These are phyloP conservation scores for Gossypium arboreum DNA, from an alignment of 345 rosid species.

Conservation along the genomic window DNA sequence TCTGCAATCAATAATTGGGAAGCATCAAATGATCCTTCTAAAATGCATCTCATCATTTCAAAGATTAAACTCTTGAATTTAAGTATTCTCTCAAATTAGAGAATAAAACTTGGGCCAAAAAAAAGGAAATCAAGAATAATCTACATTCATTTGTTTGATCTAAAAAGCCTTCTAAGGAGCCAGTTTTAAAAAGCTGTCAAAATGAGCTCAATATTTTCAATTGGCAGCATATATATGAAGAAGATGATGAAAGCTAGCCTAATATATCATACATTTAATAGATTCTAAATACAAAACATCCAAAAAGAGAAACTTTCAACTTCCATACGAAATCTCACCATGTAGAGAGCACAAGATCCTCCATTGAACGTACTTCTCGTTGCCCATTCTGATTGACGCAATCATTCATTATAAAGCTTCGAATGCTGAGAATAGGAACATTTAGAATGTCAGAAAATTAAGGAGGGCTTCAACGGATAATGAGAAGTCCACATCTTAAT, in stretches of 20 bases:
- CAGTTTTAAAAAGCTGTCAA: neutral
- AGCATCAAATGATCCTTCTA: no score
- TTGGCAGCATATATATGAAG: neutral
- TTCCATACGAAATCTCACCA: neutral
- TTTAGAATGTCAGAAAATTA: neutral
- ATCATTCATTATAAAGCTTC: neutral
- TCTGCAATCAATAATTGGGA: no score
- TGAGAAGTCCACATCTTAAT: neutral
- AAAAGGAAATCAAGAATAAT: neutral
- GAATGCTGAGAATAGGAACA: neutral
- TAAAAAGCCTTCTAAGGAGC: neutral
- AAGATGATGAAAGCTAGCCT: neutral
- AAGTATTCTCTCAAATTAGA: neutral
- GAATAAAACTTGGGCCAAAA: neutral
- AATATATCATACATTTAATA: neutral
- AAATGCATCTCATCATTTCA: no score
- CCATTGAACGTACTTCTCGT: neutral
- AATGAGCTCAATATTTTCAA: neutral
- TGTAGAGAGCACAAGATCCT: neutral
- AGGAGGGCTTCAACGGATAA: neutral
- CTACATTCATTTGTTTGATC: neutral
- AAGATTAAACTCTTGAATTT: no score
- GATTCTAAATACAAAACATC: conserved; percentile 4
- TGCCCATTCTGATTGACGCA: conserved; percentile 1
- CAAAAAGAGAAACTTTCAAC: neutral